Evolutionary conservation across 2,329 filamentous ascomycete species (phyloP).

Genomic region (Polychaeton citri): DNA sequence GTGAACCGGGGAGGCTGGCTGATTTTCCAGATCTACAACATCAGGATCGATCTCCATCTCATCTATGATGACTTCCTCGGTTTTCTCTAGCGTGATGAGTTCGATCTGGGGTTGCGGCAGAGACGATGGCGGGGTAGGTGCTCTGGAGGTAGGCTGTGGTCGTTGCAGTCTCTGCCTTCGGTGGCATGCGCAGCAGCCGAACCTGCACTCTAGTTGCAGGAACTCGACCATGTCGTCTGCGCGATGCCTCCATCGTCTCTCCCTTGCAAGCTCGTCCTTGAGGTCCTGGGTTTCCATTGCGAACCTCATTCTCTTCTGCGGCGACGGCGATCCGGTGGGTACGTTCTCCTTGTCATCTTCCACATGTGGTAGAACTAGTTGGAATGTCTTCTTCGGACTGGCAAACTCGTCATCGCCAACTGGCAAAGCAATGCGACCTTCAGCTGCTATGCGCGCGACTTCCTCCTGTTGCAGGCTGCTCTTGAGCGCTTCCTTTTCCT

Average conservation of each 20-base stretch:
- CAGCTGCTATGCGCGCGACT: slow-evolving; percentile 56
- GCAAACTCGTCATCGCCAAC: slow-evolving; percentile 47
- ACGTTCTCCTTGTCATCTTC: slow-evolving; percentile 33
- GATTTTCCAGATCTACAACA: slow-evolving; percentile 3
- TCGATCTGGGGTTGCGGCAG: neutral
- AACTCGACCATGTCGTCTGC: slow-evolving; percentile 64
- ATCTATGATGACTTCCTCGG: neutral
- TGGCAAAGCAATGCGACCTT: slow-evolving; percentile 56
- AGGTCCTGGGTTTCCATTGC: slow-evolving; percentile 30
- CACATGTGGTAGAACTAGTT: slow-evolving; percentile 34
- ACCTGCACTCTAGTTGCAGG: slow-evolving; percentile 59
- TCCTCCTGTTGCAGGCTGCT: slow-evolving; percentile 61
- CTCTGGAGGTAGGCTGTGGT: slow-evolving; percentile 1
- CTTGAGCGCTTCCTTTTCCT: slow-evolving; percentile 63
- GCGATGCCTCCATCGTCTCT: slow-evolving; percentile 49
- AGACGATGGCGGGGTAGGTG: slow-evolving; percentile 3
- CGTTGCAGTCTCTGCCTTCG: neutral
- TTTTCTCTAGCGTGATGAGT: neutral
- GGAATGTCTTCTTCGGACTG: slow-evolving; percentile 41
- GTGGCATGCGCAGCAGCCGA: slow-evolving; percentile 52
- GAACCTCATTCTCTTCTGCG: neutral
- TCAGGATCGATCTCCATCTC: slow-evolving; percentile 6
- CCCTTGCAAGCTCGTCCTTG: slow-evolving; percentile 37
- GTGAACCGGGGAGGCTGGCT: slow-evolving; percentile 11
- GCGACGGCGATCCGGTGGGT: slow-evolving; percentile 28